phyloP scores from a whole-genome alignment of 2,329 filamentous ascomycete genomes.

The Periglandula ipomoeae region DNA sequence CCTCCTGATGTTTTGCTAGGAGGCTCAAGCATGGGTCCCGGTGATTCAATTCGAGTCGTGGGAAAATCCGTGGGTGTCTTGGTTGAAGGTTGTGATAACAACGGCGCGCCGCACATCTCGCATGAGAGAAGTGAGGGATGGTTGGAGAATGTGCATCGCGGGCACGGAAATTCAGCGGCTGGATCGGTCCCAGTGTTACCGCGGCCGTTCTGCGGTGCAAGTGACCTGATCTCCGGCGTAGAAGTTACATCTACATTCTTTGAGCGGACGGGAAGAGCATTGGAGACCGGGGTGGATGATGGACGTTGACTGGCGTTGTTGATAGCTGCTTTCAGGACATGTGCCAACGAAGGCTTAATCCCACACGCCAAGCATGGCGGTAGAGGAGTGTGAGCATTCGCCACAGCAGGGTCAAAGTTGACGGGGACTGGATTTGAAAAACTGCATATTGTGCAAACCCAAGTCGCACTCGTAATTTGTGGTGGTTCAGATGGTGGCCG shows the following conservation, averaged over 20 bases:
- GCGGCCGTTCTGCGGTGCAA: background rate
- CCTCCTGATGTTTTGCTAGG: slow-evolving; percentile 20
- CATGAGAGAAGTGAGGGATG: slow-evolving; percentile 79
- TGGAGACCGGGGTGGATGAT: slow-evolving; percentile 6
- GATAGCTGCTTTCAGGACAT: slow-evolving; percentile 81
- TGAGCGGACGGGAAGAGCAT: background rate
- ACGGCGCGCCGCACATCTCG: slow-evolving; percentile 79
- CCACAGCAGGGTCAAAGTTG: slow-evolving; percentile 82
- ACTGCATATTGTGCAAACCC: slow-evolving; percentile 93
- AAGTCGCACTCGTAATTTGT: slow-evolving; percentile 59
- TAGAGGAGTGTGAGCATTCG: slow-evolving; percentile 68
- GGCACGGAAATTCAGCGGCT: slow-evolving; percentile 52
- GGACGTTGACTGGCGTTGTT: slow-evolving; percentile 55
- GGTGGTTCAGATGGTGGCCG: slow-evolving; percentile 30
- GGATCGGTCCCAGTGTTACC: slow-evolving; percentile 7
- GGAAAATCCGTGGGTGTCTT: slow-evolving; percentile 24
- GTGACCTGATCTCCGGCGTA: background rate
- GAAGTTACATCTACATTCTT: background rate
- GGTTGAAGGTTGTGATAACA: slow-evolving; percentile 46
- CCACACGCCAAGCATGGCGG: slow-evolving; percentile 88
- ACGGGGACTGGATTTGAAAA: slow-evolving; percentile 89
- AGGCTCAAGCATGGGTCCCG: slow-evolving; percentile 56
- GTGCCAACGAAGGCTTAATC: slow-evolving; percentile 78
- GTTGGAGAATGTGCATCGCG: slow-evolving; percentile 88
- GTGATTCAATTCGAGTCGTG: slow-evolving; percentile 58